Evolutionary conservation across 2,329 filamentous ascomycete species (phyloP).

Genomic region (Triangularia setosa): DNA sequence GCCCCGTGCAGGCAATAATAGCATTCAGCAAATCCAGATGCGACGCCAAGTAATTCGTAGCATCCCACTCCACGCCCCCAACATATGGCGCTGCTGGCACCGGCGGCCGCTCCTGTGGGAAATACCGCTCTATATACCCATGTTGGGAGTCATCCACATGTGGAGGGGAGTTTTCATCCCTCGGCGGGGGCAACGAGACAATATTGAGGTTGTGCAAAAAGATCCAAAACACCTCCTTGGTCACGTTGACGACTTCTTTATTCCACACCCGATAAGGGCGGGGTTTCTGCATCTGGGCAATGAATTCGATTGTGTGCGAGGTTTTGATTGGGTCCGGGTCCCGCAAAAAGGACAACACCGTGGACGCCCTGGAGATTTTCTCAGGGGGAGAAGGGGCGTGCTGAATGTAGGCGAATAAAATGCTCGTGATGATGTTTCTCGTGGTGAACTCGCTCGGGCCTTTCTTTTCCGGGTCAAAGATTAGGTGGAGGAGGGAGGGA

Average conservation of each 20-base stretch:
- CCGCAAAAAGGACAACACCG: conserved; percentile 73
- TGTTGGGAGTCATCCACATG: conserved; percentile 33
- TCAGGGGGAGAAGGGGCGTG: conserved; percentile 54
- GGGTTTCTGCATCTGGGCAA: conserved; percentile 81
- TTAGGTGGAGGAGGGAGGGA: conserved; percentile 77
- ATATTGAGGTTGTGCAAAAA: conserved; percentile 94
- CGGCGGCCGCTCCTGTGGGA: conserved; percentile 80
- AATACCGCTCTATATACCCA: conserved; percentile 66
- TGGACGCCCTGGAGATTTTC: conserved; percentile 63
- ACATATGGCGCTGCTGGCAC: conserved; percentile 94
- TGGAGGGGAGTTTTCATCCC: conserved; percentile 6
- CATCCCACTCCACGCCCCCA: conserved; percentile 97
- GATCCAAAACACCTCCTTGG: conserved; percentile 99
- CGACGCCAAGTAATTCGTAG: conserved; percentile 90
- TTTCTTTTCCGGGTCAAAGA: conserved; percentile 98
- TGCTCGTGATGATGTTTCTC: conserved; percentile 80
- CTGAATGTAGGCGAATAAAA: conserved; percentile 85
- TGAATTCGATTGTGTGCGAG: conserved; percentile 75
- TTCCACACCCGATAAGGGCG: conserved; percentile 92
- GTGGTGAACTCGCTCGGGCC: conserved; percentile 96
- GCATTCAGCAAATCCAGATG: conserved; percentile 93
- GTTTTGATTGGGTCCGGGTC: conserved; percentile 75
- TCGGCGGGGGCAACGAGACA: conserved; percentile 56
- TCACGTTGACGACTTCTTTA: conserved; percentile 87
- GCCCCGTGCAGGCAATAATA: conserved; percentile 71